These are phyloP conservation scores for Botryotinia convoluta DNA, from an alignment of 2,329 filamentous ascomycete species.

Conservation along the genomic window DNA sequence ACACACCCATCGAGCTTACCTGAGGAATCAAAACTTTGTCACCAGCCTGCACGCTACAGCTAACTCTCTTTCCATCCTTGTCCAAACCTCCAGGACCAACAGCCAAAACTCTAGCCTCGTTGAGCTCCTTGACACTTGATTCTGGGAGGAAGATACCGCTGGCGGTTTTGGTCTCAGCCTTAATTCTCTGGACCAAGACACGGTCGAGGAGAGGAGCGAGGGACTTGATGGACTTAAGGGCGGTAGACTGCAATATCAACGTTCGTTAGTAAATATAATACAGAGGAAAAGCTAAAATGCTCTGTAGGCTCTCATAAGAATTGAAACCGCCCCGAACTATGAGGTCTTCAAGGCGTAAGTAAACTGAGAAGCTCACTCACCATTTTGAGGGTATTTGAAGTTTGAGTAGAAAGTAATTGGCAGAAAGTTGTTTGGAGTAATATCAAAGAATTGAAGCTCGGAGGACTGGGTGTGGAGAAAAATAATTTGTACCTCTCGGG, in stretches of 20 bases:
- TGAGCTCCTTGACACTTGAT: constrained; percentile 94
- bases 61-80: constrained; percentile 83
- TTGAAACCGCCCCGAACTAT: too few relatives aligned
- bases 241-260: constrained; percentile 51
- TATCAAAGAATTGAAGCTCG: constrained; percentile 16
- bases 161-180: constrained; percentile 94
- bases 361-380: constrained; percentile 4
- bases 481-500: constrained; percentile 18
- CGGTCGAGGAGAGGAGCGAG: constrained; percentile 96
- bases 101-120: constrained; percentile 93
- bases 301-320: background rate
- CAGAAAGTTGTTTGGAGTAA: background rate
- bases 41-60: constrained; percentile 77
- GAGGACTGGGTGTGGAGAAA: constrained; percentile 20
- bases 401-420: constrained; percentile 2
- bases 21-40: constrained; percentile 96
- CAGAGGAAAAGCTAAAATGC: background rate
- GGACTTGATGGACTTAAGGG: constrained; percentile 91
- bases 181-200: constrained; percentile 95
- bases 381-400: background rate
- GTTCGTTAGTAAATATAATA: background rate
- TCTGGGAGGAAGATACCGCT: constrained; percentile 97
- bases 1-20: constrained; percentile 51
- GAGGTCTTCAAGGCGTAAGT: background rate
- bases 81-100: constrained; percentile 87